Evolutionary conservation across 1,139 yeast species (phyloP).

Genomic region (Nakaseomyces kungkrabaensis): DNA sequence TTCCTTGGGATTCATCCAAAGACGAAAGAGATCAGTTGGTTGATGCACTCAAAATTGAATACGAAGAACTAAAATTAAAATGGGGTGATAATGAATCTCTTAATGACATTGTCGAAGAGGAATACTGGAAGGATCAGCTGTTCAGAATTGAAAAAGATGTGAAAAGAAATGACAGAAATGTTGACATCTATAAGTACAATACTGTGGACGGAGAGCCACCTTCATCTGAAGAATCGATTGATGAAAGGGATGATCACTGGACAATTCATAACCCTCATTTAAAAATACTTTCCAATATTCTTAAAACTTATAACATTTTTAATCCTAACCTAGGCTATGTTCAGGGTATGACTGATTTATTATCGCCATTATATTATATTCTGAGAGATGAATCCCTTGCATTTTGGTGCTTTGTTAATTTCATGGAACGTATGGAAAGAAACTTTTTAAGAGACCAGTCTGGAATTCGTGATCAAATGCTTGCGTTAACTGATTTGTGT

Average conservation of each 20-base stretch:
- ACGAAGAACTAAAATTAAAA: conserved; percentile 60
- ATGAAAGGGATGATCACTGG: conserved; percentile 45
- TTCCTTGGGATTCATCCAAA: conserved; percentile 75
- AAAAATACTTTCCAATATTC: conserved; percentile 60
- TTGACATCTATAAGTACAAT: conserved; percentile 51
- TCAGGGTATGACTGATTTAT: conserved; percentile 93
- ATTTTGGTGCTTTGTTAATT: conserved; percentile 81
- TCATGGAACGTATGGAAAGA: conserved; percentile 93
- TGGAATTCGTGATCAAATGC: conserved; percentile 87
- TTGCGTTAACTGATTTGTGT: conserved; percentile 68
- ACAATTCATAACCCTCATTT: conserved; percentile 61
- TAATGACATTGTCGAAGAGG: conserved; percentile 44
- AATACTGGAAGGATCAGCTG: conserved; percentile 81
- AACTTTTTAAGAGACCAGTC: conserved; percentile 85
- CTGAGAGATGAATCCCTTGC: conserved; percentile 70
- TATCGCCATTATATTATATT: conserved; percentile 76
- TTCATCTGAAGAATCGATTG: conserved; percentile 38
- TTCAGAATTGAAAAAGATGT: conserved; percentile 89
- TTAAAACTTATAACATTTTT: conserved; percentile 77
- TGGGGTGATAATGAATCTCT: conserved; percentile 25
- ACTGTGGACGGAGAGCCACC: conserved; percentile 24
- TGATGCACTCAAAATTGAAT: conserved; percentile 51
- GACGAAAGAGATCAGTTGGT: conserved; percentile 56
- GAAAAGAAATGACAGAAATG: conserved; percentile 76
- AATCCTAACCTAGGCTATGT: conserved; percentile 84